A percentile compares a stretch with the other conserved stretches of the same genome.
Conservation (phyloP, 2,329 filamentous ascomycete genomes). For the Oidium heveae region DNA sequence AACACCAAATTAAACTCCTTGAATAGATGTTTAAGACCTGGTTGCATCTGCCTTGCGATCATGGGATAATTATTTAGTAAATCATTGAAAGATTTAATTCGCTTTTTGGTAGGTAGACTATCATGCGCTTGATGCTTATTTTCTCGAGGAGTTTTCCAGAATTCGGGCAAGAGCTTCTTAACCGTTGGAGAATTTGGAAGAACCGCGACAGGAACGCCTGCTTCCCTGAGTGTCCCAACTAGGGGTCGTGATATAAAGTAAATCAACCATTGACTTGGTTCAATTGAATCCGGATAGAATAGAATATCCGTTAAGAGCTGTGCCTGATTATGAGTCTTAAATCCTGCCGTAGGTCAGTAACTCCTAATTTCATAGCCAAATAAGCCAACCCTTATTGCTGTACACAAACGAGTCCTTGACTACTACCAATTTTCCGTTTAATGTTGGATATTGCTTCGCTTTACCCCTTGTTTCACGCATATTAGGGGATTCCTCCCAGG, state of each 20-base stretch:
- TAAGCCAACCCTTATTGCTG: conserved; percentile 64
- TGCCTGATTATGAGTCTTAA: conserved; percentile 75
- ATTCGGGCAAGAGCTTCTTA: conserved; percentile 7
- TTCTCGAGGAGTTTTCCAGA: conserved; percentile 3
- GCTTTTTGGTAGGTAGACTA: conserved; percentile 46
- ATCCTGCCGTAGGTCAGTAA: conserved; percentile 30
- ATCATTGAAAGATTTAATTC: conserved; percentile 75
- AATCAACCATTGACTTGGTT: conserved; percentile 81
- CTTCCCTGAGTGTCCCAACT: conserved; percentile 58
- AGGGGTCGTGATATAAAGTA: conserved; percentile 88
- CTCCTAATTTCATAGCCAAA: background rate
- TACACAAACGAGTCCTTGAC: conserved; percentile 85
- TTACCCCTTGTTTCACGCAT: conserved; percentile 74
- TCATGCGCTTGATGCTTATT: conserved; percentile 5
- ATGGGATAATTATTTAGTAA: conserved; percentile 78
- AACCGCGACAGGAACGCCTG: conserved; percentile 41
- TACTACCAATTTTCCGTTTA: conserved; percentile 80
- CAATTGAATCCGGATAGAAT: conserved; percentile 73
- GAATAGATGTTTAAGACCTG: conserved; percentile 70
- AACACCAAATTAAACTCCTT: conserved; percentile 70
- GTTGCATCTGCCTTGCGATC: conserved; percentile 90
- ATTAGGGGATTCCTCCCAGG: conserved; percentile 33
- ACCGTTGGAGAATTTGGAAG: conserved; percentile 21
- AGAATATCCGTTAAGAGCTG: conserved; percentile 63
- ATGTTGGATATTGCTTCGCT: conserved; percentile 77